Evolutionary conservation across 2,329 filamentous ascomycete species (phyloP), one percentile per base, ranked within the genome.

Genomic region (Gremmenia infestans): DNA sequence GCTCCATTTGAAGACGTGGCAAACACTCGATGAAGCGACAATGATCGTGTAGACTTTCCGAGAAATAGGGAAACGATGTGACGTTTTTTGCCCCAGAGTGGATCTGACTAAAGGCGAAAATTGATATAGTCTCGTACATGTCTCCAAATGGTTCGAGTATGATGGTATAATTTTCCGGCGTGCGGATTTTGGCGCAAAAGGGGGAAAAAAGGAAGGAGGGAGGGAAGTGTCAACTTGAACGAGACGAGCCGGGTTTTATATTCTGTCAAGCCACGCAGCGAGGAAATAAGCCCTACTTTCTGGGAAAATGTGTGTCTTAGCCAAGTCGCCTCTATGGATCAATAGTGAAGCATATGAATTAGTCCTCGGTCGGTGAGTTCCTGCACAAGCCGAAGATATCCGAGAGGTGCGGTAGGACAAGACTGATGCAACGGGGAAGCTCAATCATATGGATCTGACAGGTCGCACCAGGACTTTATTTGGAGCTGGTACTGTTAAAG

Each of bases 341-440:
- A 40, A 28, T 19, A 43, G 43, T 54, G n/a, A 23, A 40, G 17
- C 12, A 23, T 9, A n/a, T 36, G 37, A 23, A 39, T 47, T 15
- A 11, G 32, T 14, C 28, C 22, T 6, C 36, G 14, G 36, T 8
- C 19, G 15, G 7, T 8, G n/a, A 35, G 17, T 36, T n/a, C n/a
- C 36, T 17, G 22, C 23, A 23, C 19, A 15, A 14, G 19, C 32
- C 28, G 48, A 36, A 7, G 14, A 51, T 35, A 22, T 35, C 14
- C 11, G 39, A 32, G 19, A 19, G 15, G 58, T 59, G 58, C 50
- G 60, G 58, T 58, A 53, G 53, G 50, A 63, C 58, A 58, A 54
- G 32, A 6, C 40, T 12, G 42, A 49, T 54, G 47, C 51, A 50
- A 54, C 58, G 56, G 52, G 60, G 54, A 48, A 49, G 39, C 19